Evolutionary conservation across 176 grass and related monocot genomes (phyloP), one percentile per base, ranked within the genome.

Genomic region (Paspalum vaginatum): DNA sequence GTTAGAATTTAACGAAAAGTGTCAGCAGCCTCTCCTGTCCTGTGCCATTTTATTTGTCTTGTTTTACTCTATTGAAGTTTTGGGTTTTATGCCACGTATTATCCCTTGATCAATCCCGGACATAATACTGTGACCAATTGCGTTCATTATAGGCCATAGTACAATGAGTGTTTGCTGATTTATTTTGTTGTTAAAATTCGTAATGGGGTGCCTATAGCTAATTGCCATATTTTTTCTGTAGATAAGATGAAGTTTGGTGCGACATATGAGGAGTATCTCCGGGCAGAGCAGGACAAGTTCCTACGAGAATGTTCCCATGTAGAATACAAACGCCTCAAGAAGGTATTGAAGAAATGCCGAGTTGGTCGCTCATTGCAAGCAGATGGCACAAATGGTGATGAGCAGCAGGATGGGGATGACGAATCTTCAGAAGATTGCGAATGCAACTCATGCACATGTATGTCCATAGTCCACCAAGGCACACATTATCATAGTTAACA

Each of bases 361-460:
- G 57, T 81, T 73, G 86, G 80, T 65, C 88, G 88, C 16, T 77
- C 79, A 66, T 24, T 81, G 22, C 75, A 83, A 74, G 87, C 73
- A 69, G 67, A 90, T 75, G 58, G 22, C 45, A 59, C 32, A 60
- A 65, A 57, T 68, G 40, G 5, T 61, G 58, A 81, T 18, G 68
- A 84, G 32, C 54, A 83, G 41, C 61, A 76, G 32, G 69, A 85
- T 5, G 85, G 61, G 27, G 79, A 14, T 20, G 25, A 81, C 0
- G 77, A 72, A 62, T 75, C 46, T 72, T 72, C 78, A 79, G 83
- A 86, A 5, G 46, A 80, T 16, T 88, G 88, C 11, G 70, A 68
- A 83, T 93, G 91, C 82, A 71, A 83, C 82, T 88, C 91, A n/a
- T 90, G 91, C 72, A 77, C 79, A 83, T 90, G 91, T 93, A 88